Base-by-base conservation (phyloP, 768 basidiomycete species). In the Termitomyces sp. region DNA sequence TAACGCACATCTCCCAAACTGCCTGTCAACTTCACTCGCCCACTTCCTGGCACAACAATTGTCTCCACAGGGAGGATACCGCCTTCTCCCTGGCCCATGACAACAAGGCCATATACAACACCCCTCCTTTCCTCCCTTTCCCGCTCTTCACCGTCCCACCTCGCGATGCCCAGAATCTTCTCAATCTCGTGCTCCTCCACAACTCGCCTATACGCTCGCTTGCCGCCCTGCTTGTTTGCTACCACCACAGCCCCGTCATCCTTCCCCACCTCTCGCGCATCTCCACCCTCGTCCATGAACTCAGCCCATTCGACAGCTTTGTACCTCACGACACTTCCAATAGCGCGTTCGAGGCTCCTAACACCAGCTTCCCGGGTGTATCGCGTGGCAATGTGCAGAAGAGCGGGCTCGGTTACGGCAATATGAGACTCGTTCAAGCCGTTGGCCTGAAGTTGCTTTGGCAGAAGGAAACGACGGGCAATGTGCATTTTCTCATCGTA, bases 351-450 rank as follows among this genome's bases (percentile, higher is more conserved):
- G 16, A 96, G 80, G 46, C 84, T 86, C 36, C 95, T 84, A n/a
- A 98, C 94, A 34, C 95, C 95, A 0, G 94, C 92, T 70, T 98
- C 94, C 6, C 91, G 79, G 2, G 94, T 95, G 65, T 93, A 95
- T 16, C 85, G 78, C 1, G 86, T 89, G 20, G 88, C 85, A 50
- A 96, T 80, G 51, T 83, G 80, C 55, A 87, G 71, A 31, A 96
- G 69, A 0, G 87, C 86, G 10, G 84, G 82, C 52, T 92, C 86
- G 0, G 84, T 84, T 44, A 97, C 73, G 22, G 74, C 70, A 28
- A 96, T 73, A 28, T 87, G 84, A 1, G 78, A 73, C 0, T 77
- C 72, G 6, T 81, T 71, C 51, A 97, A 76, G 0, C 88, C 92
- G 64, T 95, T 94, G 7, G 89, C 85, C 29, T 70, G 71, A 41